phyloP scores from a whole-genome alignment of 768 basidiomycete species.

The Lepiota venenata region DNA sequence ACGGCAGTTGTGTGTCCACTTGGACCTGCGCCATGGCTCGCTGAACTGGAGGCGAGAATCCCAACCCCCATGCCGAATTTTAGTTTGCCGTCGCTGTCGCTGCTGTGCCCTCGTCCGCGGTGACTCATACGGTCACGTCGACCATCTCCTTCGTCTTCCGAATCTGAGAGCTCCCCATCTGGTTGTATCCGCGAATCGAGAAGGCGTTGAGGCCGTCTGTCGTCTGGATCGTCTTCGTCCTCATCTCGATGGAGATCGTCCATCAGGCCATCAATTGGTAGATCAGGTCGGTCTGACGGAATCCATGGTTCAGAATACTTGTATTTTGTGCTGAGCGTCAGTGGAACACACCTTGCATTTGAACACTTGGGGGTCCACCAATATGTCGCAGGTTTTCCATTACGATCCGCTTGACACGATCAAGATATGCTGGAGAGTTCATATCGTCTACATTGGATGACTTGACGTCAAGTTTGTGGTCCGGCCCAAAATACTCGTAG shows the following conservation, averaged over 20 bases:
- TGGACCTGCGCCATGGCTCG: constrained; percentile 69
- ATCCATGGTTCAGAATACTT: not conserved
- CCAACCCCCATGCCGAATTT: constrained; percentile 69
- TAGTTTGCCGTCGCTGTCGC: constrained; percentile 39
- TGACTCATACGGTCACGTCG: constrained; percentile 66
- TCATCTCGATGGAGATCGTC: constrained; percentile 83
- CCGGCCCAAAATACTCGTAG: constrained; percentile 98
- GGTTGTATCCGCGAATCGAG: constrained; percentile 81
- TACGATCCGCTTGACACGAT: constrained; percentile 89
- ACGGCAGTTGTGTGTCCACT: constrained; percentile 63
- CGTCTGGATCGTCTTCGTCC: constrained; percentile 74
- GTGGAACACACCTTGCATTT: constrained; percentile 68
- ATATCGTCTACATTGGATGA: constrained; percentile 93
- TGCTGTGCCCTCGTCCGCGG: constrained; percentile 49
- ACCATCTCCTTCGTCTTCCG: constrained; percentile 94
- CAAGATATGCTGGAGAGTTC: constrained; percentile 90
- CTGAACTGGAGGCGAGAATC: constrained; percentile 62
- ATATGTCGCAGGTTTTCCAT: constrained; percentile 86
- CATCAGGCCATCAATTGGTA: constrained; percentile 81
- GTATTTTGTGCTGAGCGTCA: not conserved
- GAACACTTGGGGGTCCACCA: constrained; percentile 89
- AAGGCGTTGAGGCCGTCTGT: constrained; percentile 69
- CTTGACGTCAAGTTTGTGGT: constrained; percentile 93
- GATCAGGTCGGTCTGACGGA: constrained; percentile 70
- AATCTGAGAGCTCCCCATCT: constrained; percentile 92